Evolutionary conservation across 805 yeast genomes (phyloP).

Genomic region (Zygoascus ofunaensis): DNA sequence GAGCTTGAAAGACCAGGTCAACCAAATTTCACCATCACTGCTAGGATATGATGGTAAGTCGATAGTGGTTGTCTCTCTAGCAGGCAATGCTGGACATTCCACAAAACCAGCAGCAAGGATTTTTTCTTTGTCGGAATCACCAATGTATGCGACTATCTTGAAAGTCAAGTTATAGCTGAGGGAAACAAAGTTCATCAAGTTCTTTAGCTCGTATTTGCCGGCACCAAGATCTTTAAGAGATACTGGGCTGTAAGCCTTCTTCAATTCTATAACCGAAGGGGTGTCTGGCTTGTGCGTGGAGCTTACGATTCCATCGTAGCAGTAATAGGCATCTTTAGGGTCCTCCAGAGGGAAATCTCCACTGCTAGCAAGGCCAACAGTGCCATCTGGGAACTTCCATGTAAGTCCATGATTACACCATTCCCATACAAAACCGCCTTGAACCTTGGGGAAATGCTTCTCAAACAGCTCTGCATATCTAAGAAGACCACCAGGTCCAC

Average conservation of each 20-base stretch:
- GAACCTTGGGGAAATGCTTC: slow-evolving; percentile 22
- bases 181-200: slow-evolving; percentile 9
- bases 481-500: slow-evolving; percentile 30
- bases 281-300: slow-evolving; percentile 28
- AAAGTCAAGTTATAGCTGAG: slow-evolving; percentile 6
- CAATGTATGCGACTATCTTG: background rate
- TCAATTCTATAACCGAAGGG: slow-evolving; percentile 28
- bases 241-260: slow-evolving; percentile 26
- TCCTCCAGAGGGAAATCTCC: slow-evolving; percentile 31
- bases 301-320: slow-evolving; percentile 29
- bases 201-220: slow-evolving; percentile 4
- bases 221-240: background rate
- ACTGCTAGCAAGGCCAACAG: slow-evolving; percentile 24
- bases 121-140: background rate
- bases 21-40: slow-evolving; percentile 6
- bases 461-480: slow-evolving; percentile 30
- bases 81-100: slow-evolving; percentile 2
- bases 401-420: slow-evolving; percentile 34
- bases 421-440: slow-evolving; percentile 35
- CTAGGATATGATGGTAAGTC: background rate
- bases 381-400: slow-evolving; percentile 6
- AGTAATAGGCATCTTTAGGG: slow-evolving; percentile 30
- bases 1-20: slow-evolving; percentile 5
- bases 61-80: background rate
- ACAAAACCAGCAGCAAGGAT: background rate